Evolutionary conservation across 257 asterid genomes (phyloP).

Genomic region (Solanum chiquidenum): DNA sequence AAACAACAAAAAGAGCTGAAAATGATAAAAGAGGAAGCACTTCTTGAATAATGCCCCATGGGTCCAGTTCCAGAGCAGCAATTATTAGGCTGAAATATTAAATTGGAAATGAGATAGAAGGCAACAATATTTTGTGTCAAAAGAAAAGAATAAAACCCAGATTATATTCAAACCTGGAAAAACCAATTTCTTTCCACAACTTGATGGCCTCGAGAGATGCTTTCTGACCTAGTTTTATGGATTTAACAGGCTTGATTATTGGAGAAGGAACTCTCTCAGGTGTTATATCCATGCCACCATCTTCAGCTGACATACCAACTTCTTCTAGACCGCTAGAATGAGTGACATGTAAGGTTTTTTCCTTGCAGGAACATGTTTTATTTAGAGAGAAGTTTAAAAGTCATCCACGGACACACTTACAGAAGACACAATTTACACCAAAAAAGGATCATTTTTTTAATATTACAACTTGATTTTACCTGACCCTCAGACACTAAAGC

Average conservation of each 20-base stretch:
- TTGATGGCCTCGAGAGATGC: slow-evolving; percentile 52
- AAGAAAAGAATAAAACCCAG: background rate
- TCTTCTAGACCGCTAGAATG: slow-evolving; percentile 25
- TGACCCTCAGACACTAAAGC: slow-evolving; percentile 22
- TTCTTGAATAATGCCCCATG: slow-evolving; percentile 71
- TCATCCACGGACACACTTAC: background rate
- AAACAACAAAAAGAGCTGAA: slow-evolving; percentile 92
- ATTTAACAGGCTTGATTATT: slow-evolving; percentile 22
- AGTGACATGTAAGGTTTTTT: slow-evolving; percentile 14
- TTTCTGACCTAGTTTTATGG: slow-evolving; percentile 55
- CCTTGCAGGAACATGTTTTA: slow-evolving; percentile 30
- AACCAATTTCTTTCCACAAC: slow-evolving; percentile 78
- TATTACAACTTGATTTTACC: slow-evolving; percentile 24
- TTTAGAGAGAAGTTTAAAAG: background rate
- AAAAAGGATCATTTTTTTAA: slow-evolving; percentile 27
- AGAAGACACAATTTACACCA: slow-evolving; percentile 3
- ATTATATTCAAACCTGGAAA: slow-evolving; percentile 57
- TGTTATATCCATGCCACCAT: slow-evolving; percentile 17
- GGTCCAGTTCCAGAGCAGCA: slow-evolving; percentile 80
- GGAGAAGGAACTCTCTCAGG: slow-evolving; percentile 29
- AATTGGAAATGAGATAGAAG: background rate
- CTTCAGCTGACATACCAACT: slow-evolving; percentile 9
- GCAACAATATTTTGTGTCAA: background rate
- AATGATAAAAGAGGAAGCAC: slow-evolving; percentile 67
- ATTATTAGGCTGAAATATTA: slow-evolving; percentile 52